Conservation (phyloP, 345 rosid genomes). For the Noccaea caerulescens region DNA sequence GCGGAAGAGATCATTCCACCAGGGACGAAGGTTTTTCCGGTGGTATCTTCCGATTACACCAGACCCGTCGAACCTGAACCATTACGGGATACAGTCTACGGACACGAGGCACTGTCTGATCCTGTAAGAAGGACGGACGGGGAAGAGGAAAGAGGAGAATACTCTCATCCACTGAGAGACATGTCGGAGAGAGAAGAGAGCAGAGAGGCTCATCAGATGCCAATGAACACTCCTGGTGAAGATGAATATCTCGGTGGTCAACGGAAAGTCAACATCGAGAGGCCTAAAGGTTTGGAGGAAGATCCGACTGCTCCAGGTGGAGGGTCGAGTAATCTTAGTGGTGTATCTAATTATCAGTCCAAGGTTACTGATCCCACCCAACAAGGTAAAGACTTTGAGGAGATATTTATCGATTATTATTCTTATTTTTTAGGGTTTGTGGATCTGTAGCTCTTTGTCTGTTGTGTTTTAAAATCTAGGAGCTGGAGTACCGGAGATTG, state of each 20-base stretch:
- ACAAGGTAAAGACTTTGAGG: slow-evolving; percentile 41
- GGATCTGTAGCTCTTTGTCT: not conserved
- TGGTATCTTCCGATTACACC: slow-evolving; percentile 28
- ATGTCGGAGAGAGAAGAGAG: slow-evolving; percentile 34
- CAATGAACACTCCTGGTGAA: slow-evolving; percentile 45
- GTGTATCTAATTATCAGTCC: slow-evolving; percentile 59
- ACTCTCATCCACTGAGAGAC: slow-evolving; percentile 13
- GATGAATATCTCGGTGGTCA: slow-evolving; percentile 44
- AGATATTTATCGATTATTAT: not conserved
- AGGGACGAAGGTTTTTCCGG: slow-evolving; percentile 36
- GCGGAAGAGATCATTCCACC: slow-evolving; percentile 38
- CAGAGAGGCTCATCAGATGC: slow-evolving; percentile 44
- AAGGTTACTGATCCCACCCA: slow-evolving; percentile 58
- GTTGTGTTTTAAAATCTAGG: slow-evolving; percentile 31
- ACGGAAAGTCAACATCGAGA: slow-evolving; percentile 47
- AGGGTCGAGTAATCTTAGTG: slow-evolving; percentile 16
- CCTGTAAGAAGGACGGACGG: not conserved
- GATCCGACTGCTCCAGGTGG: slow-evolving; percentile 59
- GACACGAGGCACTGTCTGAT: slow-evolving; percentile 24
- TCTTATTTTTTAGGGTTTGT: not conserved
- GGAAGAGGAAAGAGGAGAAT: slow-evolving; percentile 17
- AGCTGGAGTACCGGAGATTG: slow-evolving; percentile 43
- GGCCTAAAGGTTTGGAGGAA: slow-evolving; percentile 53
- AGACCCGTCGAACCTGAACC: slow-evolving; percentile 28
- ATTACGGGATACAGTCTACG: slow-evolving; percentile 9